Conservation (phyloP, 176 grass and related monocot species). For the Bonia amplexicaulis region DNA sequence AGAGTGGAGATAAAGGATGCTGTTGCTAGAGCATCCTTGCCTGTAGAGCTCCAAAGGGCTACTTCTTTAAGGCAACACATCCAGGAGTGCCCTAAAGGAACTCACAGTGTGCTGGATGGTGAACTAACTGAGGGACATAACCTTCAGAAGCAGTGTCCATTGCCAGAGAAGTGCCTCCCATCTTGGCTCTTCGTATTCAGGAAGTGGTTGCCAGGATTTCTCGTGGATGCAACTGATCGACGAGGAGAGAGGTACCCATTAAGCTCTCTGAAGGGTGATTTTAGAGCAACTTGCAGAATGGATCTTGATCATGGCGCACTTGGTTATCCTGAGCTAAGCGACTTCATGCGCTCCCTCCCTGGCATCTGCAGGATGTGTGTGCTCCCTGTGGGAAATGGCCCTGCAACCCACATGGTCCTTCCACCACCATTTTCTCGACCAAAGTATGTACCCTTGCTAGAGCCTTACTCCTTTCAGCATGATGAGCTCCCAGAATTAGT, state of each 20-base stretch:
- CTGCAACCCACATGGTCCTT: conserved; percentile 62
- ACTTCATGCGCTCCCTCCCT: conserved; percentile 59
- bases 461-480: conserved; percentile 38
- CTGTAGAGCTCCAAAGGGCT: conserved; percentile 24
- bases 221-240: conserved; percentile 30
- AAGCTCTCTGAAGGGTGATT: conserved; percentile 59
- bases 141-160: conserved; percentile 23
- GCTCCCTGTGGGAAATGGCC: conserved; percentile 47
- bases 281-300: conserved; percentile 56
- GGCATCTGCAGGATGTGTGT: conserved; percentile 61
- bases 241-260: conserved; percentile 52
- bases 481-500: conserved; percentile 44
- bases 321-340: conserved; percentile 64
- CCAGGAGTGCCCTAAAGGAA: conserved; percentile 21
- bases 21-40: conserved; percentile 44
- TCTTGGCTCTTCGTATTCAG: conserved; percentile 65
- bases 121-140: conserved; percentile 36
- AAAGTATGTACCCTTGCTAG: conserved; percentile 48
- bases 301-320: conserved; percentile 51
- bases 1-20: conserved; percentile 67
- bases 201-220: conserved; percentile 59
- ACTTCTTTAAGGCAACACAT: conserved; percentile 2
- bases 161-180: conserved; percentile 57
- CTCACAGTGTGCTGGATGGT: conserved; percentile 16
- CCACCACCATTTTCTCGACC: conserved; percentile 36